These are phyloP conservation scores for Hymenoscyphus salicellus DNA, from an alignment of 2,329 filamentous ascomycete genomes.

Conservation along the genomic window DNA sequence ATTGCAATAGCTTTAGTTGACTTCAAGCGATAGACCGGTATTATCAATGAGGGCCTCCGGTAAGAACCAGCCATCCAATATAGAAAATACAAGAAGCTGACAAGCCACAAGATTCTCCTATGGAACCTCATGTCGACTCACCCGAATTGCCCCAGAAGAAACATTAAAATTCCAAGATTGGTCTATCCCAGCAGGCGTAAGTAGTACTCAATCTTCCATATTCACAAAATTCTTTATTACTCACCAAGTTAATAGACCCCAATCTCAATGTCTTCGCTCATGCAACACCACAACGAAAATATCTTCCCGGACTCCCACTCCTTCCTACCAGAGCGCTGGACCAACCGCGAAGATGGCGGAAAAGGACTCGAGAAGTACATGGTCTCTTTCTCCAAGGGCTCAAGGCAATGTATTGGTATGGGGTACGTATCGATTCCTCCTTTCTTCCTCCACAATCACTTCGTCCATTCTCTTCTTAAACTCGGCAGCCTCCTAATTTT, in stretches of 20 bases:
- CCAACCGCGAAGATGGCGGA: constrained; percentile 25
- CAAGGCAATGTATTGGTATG: constrained; percentile 27
- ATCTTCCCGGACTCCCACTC: constrained; percentile 32
- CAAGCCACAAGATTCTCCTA: constrained; percentile 21
- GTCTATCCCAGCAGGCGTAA: constrained; percentile 30
- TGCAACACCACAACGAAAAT: constrained; percentile 33
- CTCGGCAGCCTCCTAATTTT: not conserved
- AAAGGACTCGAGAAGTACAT: constrained; percentile 22
- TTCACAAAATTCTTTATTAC: not conserved
- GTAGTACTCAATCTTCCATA: not conserved
- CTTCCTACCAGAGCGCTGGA: constrained; percentile 41
- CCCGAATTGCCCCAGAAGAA: constrained; percentile 29
- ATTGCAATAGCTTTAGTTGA: not conserved
- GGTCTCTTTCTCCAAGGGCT: constrained; percentile 26
- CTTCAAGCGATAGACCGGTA: not conserved
- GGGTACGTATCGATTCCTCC: constrained; percentile 9
- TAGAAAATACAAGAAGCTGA: not conserved
- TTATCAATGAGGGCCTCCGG: constrained; percentile 6
- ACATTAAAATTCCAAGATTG: constrained; percentile 22
- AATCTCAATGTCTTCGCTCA: constrained; percentile 24
- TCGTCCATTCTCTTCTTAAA: not conserved
- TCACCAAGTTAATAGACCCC: constrained; percentile 18
- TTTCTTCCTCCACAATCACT: not conserved
- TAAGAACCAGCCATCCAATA: not conserved
- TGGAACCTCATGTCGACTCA: constrained; percentile 32